Evolutionary conservation across 2,329 filamentous ascomycete species (phyloP).

Genomic region (Fusarium drepaniforme): DNA sequence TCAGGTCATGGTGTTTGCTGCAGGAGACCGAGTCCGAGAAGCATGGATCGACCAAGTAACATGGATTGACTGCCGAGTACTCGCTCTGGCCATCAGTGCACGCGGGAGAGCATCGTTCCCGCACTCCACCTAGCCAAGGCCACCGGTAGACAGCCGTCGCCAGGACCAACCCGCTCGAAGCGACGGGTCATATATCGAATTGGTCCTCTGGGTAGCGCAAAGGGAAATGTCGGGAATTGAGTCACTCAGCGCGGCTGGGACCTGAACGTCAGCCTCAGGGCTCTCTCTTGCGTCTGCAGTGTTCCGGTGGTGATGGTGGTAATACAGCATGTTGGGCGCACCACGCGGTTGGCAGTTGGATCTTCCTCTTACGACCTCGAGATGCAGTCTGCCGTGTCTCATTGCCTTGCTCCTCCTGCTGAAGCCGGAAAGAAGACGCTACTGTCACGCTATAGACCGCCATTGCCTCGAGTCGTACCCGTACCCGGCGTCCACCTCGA

Average conservation of each 20-base stretch:
- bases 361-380: slow-evolving; percentile 13
- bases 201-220: background rate
- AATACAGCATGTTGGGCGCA: slow-evolving; percentile 2
- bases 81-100: slow-evolving; percentile 11
- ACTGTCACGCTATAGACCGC: slow-evolving; percentile 8
- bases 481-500: slow-evolving; percentile 9
- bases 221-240: background rate
- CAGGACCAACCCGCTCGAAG: background rate
- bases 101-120: slow-evolving; percentile 22
- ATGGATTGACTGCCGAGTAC: background rate
- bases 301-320: slow-evolving; percentile 14
- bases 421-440: background rate
- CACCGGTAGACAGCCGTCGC: background rate
- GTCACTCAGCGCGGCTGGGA: background rate
- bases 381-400: slow-evolving; percentile 25
- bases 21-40: slow-evolving; percentile 24
- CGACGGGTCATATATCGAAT: background rate
- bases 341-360: slow-evolving; percentile 23
- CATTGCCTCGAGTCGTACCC: slow-evolving; percentile 2
- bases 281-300: slow-evolving; percentile 29
- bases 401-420: background rate
- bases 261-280: slow-evolving; percentile 12
- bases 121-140: slow-evolving; percentile 5
- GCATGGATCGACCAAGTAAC: background rate
- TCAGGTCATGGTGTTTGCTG: slow-evolving; percentile 9